Conservation (phyloP, 164 flowering plant genomes). For the Piper longum region DNA sequence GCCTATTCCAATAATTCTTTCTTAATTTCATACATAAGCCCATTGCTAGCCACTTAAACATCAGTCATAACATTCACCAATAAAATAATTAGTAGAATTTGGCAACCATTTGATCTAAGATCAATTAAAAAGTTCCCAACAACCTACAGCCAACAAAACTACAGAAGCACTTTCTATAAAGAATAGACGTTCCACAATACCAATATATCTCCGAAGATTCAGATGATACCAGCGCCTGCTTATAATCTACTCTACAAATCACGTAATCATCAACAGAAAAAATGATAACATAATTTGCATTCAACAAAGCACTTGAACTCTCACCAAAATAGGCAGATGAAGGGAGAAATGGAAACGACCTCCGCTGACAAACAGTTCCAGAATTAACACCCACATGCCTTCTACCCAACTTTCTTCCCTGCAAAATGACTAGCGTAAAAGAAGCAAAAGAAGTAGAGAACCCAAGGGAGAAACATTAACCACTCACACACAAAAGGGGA, state of each 20-base stretch:
- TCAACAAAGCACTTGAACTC: background rate
- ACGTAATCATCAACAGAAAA: background rate
- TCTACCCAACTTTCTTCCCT: constrained; percentile 8
- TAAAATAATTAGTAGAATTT: no score
- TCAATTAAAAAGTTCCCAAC: no score
- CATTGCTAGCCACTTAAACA: no score
- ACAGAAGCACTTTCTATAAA: no score
- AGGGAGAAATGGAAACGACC: background rate
- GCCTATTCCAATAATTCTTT: background rate
- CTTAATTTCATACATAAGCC: background rate
- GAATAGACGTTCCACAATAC: background rate
- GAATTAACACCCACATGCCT: background rate
- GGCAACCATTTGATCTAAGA: no score
- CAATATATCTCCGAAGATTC: background rate
- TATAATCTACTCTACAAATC: background rate
- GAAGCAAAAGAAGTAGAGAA: background rate
- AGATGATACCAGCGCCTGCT: background rate
- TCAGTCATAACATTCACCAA: no score
- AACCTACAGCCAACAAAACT: no score
- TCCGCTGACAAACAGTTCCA: background rate
- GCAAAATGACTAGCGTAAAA: background rate
- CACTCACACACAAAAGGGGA: background rate
- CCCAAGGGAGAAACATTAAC: background rate
- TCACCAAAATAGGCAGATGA: constrained; percentile 11
- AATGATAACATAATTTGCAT: background rate